Evolutionary conservation across 2,329 filamentous ascomycete species (phyloP), one percentile per base, ranked within the genome.

Genomic region (Camillea tinctor): DNA sequence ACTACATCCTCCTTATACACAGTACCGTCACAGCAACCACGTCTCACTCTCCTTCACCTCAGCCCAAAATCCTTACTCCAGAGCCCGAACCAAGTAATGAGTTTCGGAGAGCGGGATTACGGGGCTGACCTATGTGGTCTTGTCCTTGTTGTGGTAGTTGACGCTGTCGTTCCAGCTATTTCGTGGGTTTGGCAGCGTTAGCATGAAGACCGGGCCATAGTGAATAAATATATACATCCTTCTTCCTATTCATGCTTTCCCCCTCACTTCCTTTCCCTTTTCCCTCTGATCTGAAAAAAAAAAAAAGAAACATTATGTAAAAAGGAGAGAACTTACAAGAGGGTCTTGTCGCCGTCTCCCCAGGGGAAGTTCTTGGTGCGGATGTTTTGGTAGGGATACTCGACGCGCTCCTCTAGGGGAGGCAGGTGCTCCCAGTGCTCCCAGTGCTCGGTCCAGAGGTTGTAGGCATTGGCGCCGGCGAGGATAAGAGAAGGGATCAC

Each of bases 331-430:
- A 82, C 85, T 82, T 82, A 88, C 85, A 88, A 89, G 55, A 89
- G 68, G 69, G 88, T 89, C 88, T 98, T 95, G 82, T 99, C 95
- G 75, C 95, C 95, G 75, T 98, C 84, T 68, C 94, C 93, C 91
- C 91, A 99, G 74, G 87, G 88, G 84, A 80, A 99, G 87, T 97
- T 97, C 89, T 95, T 97, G 77, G 87, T 86, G 76, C 95, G 91
- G 78, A 99, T 91, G 85, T 99, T 99, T 87, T 96, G 92, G 88
- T 96, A 99, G 62, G 93, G 82, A 81, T 98, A 99, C 83, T 98
- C 92, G 72, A 85, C 80, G 74, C 91, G 90, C 82, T 99, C 95
- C 83, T 96, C 92, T 69, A 94, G 83, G 68, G 95, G 91, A 62
- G 90, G 87, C 78, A 91, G 80, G 81, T 98, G 94, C 56, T 78